A percentile compares a stretch with the other conserved stretches of the same genome.
Conservation (phyloP, 441 rosid species). For the Sinapis alba region DNA sequence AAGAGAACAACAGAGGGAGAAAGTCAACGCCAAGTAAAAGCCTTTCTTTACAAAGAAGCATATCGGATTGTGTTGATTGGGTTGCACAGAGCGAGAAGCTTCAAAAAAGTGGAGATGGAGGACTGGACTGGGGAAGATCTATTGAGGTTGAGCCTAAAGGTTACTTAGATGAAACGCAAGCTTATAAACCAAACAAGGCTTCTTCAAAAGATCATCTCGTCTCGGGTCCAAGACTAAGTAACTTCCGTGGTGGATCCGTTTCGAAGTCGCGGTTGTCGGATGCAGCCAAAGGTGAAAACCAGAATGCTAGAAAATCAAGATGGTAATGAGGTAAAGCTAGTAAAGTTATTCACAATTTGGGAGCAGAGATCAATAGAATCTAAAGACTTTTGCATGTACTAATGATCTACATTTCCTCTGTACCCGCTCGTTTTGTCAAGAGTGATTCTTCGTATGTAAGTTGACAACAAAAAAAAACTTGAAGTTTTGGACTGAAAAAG, state of each 20-base stretch:
- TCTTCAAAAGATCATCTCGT: conserved; percentile 63
- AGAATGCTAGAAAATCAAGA: conserved; percentile 63
- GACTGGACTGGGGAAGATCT: conserved; percentile 62
- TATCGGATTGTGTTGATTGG: conserved; percentile 89
- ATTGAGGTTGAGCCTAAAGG: conserved; percentile 56
- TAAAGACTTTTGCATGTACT: conserved; percentile 8
- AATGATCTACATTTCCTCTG: conserved; percentile 22
- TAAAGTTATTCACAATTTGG: background rate
- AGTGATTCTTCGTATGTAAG: conserved; percentile 26
- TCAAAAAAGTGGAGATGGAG: conserved; percentile 52
- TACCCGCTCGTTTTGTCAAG: conserved; percentile 26
- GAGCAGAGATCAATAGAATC: conserved; percentile 24
- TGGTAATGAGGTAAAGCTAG: conserved; percentile 45
- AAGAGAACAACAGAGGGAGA: conserved; percentile 64
- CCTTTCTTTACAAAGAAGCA: conserved; percentile 71
- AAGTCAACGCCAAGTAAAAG: conserved; percentile 72
- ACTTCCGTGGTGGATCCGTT: conserved; percentile 53
- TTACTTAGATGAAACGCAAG: conserved; percentile 61
- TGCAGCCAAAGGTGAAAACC: conserved; percentile 51
- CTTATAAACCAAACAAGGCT: conserved; percentile 57
- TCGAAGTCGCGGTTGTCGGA: conserved; percentile 70
- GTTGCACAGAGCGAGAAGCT: conserved; percentile 57
- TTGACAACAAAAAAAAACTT: conserved; percentile 3
- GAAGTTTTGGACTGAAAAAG: conserved; percentile 16
- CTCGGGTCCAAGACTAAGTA: conserved; percentile 55